Percentiles rank a stretch among this genome's conserved stretches.
phyloP scores from a whole-genome alignment of 2,329 filamentous ascomycete species.

The Fusarium sp. region DNA sequence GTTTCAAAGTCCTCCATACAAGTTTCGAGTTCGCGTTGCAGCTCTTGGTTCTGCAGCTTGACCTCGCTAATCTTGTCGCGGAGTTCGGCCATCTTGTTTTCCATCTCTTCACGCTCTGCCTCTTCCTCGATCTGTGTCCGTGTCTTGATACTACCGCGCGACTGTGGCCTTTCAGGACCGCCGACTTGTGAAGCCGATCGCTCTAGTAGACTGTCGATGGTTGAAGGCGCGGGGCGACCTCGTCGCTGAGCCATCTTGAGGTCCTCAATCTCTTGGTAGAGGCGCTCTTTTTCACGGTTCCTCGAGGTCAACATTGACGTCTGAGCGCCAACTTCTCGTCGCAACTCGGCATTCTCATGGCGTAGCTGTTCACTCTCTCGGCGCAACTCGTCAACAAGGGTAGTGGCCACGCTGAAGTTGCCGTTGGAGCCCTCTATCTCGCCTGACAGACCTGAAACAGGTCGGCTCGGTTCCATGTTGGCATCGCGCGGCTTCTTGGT shows the following conservation, averaged over 20 bases:
- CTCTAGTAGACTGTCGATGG: constrained; percentile 92
- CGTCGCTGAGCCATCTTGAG: constrained; percentile 89
- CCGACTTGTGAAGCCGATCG: constrained; percentile 90
- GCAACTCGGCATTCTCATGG: constrained; percentile 91
- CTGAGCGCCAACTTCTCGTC: constrained; percentile 93
- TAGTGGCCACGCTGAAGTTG: constrained; percentile 70
- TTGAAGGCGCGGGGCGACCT: constrained; percentile 70
- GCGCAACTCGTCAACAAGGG: constrained; percentile 80
- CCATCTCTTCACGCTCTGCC: constrained; percentile 84
- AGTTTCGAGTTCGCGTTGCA: constrained; percentile 84
- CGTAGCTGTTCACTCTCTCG: constrained; percentile 80
- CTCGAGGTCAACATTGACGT: constrained; percentile 97
- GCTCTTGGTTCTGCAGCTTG: constrained; percentile 89
- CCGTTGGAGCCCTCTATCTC: constrained; percentile 64
- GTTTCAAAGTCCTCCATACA: constrained; percentile 84
- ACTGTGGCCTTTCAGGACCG: constrained; percentile 76
- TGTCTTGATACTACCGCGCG: constrained; percentile 77
- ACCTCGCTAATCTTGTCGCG: constrained; percentile 89
- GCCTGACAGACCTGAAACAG: constrained; percentile 62
- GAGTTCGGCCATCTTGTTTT: constrained; percentile 84
- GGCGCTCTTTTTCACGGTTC: constrained; percentile 92
- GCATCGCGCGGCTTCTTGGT: constrained; percentile 65
- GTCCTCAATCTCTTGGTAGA: constrained; percentile 98
- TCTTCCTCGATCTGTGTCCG: constrained; percentile 76
- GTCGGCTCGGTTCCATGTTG: constrained; percentile 61